Evolutionary conservation across 2,329 filamentous ascomycete species (phyloP).

Genomic region (Aphanocladium album): DNA sequence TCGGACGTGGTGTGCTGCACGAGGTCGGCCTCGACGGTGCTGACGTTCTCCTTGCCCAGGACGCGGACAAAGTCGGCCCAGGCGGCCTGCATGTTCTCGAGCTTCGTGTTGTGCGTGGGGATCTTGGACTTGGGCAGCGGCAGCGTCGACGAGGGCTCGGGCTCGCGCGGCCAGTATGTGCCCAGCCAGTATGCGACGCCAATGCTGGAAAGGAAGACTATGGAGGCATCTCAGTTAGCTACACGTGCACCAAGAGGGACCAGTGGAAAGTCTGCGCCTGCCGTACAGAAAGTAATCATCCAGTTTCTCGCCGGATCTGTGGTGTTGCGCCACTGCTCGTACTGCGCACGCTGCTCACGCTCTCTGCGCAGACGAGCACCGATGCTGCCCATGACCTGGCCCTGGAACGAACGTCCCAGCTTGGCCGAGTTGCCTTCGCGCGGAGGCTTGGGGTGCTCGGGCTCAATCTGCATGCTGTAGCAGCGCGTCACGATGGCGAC

Average conservation of each 20-base stretch:
- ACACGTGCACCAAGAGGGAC: no score
- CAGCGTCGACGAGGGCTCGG: constrained; percentile 52
- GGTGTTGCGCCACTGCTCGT: constrained; percentile 36
- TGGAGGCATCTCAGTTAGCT: background rate
- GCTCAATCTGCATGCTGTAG: constrained; percentile 33
- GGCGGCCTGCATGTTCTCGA: constrained; percentile 61
- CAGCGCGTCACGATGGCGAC: constrained; percentile 20
- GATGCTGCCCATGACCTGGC: constrained; percentile 57
- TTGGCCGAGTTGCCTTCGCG: constrained; percentile 33
- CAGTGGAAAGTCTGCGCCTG: no score
- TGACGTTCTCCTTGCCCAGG: constrained; percentile 60
- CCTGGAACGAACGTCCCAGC: constrained; percentile 44
- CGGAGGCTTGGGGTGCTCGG: constrained; percentile 27
- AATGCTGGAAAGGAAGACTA: constrained; percentile 50
- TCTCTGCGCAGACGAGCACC: constrained; percentile 50
- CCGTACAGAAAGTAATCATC: constrained; percentile 51
- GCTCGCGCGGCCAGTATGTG: constrained; percentile 46
- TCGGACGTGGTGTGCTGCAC: constrained; percentile 53
- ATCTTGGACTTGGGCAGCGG: constrained; percentile 47
- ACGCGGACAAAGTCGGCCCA: constrained; percentile 65
- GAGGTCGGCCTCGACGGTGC: constrained; percentile 52
- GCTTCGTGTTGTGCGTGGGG: constrained; percentile 53
- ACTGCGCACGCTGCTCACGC: constrained; percentile 47
- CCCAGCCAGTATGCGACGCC: constrained; percentile 55
- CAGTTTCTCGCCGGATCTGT: constrained; percentile 41